Percentiles rank a stretch among this genome's conserved stretches.
These are phyloP conservation scores for Neofusicoccum parvum DNA, from an alignment of 2,329 filamentous ascomycete species.

Conservation along the genomic window DNA sequence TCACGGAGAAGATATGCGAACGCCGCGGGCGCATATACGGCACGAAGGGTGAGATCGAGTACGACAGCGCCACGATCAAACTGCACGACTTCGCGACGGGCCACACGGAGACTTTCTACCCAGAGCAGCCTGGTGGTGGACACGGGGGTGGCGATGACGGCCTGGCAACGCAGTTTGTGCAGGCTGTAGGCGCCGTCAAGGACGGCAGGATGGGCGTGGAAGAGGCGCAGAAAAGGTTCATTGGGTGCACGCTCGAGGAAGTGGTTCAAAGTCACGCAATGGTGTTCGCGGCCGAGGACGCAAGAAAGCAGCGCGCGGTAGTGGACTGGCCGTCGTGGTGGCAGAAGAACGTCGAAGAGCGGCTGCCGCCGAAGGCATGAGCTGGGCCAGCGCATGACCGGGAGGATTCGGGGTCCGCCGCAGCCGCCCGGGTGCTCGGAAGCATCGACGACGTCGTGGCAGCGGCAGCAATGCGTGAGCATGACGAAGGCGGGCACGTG, in stretches of 20 bases:
- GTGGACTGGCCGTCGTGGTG: constrained; percentile 80
- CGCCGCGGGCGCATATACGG: constrained; percentile 86
- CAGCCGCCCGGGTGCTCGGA: constrained; percentile 4
- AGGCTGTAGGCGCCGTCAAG: constrained; percentile 79
- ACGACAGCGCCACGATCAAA: constrained; percentile 76
- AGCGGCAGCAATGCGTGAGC: background rate
- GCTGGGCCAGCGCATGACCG: constrained; percentile 6
- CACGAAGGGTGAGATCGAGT: constrained; percentile 79
- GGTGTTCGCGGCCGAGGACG: constrained; percentile 93
- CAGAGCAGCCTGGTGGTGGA: constrained; percentile 61
- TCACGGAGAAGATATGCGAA: constrained; percentile 83
- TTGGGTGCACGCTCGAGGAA: constrained; percentile 86
- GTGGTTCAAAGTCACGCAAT: constrained; percentile 86
- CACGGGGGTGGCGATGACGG: constrained; percentile 82
- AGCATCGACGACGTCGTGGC: background rate
- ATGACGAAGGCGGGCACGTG: constrained; percentile 3
- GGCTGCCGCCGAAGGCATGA: constrained; percentile 3
- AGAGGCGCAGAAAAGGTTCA: constrained; percentile 71
- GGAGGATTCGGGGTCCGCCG: constrained; percentile 1
- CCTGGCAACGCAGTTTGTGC: constrained; percentile 78
- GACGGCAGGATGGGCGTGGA: constrained; percentile 66
- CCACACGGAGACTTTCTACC: constrained; percentile 58
- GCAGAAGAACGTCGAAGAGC: constrained; percentile 40
- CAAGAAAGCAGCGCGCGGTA: constrained; percentile 68
- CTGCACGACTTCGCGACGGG: constrained; percentile 72